Base-by-base conservation (phyloP, 306 rosid species). In the Prunus mira region DNA sequence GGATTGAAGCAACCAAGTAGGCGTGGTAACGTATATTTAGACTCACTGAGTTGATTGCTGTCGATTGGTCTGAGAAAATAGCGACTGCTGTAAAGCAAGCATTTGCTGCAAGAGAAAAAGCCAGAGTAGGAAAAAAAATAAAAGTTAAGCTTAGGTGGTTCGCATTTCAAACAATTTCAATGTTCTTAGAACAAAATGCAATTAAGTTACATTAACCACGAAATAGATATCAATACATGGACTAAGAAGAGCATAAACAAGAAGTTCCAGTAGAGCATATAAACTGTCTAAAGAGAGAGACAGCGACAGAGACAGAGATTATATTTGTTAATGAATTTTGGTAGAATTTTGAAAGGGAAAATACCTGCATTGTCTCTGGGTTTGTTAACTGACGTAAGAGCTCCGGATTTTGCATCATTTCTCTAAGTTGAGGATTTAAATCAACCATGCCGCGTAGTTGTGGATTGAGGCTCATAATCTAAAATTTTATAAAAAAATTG, bases 371-470 rank as follows among this genome's bases (percentile, higher is more conserved):
- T 51, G 83, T 86, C 85, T 86, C 88, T 1, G 88, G 92, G 74
- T 82, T 86, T 68, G 87, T 72, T 72, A 88, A 72, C 76, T 84
- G 90, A 17, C 92, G 87, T 45, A 88, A 72, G 54, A 88, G 77
- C 45, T 88, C 88, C 43, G 90, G 92, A 75, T 86, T 86, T 80
- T 86, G 92, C 88, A 88, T 88, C 90, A 84, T 86, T 75, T 88
- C 92, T 78, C 90, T 82, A 60, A 84, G 79, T 78, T 84, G 92
- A 81, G 92, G 87, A 73, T 84, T 86, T 79, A 55, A 19, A 82
- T 88, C 90, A 73, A 80, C 81, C 87, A 88, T 86, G 79, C 78
- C 77, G 2, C 87, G 85, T 15, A 84, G 79, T 63, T 88, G 88
- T 4, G 92, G 92, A 61, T 84, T 88, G 51, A 82, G 76, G 67